Evolutionary conservation across 352 stramenopile genomes (phyloP).

Genomic region (Thalassiosira gravida): DNA sequence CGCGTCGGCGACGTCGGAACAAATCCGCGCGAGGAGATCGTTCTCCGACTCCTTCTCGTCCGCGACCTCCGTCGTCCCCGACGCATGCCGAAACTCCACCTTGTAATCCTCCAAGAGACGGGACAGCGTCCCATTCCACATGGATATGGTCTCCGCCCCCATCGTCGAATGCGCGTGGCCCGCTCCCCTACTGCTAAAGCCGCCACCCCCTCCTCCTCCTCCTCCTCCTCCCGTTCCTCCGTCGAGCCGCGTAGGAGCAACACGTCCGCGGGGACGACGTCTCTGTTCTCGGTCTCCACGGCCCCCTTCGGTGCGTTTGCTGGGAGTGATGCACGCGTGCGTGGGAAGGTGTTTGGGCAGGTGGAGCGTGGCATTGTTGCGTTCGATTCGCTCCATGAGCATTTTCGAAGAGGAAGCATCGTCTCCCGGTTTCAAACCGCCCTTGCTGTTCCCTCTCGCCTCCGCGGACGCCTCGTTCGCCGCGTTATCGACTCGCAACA

Average conservation of each 20-base stretch:
- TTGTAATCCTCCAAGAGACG: conserved; percentile 38
- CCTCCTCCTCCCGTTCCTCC: conserved; percentile 74
- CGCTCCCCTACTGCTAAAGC: not conserved
- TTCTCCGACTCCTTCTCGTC: conserved; percentile 2
- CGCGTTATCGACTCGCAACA: conserved; percentile 13
- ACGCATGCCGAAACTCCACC: conserved; percentile 35
- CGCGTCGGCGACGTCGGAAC: conserved; percentile 18
- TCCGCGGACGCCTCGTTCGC: not conserved
- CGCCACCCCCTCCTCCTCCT: not conserved
- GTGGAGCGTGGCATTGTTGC: conserved; percentile 29
- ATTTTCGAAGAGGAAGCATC: conserved; percentile 32
- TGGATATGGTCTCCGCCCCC: conserved; percentile 41
- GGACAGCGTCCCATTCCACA: conserved; percentile 46
- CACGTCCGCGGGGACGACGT: conserved; percentile 92
- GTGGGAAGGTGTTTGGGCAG: conserved; percentile 68
- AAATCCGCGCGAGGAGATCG: conserved; percentile 30
- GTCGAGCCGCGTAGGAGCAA: conserved; percentile 92
- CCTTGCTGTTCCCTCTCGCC: not conserved
- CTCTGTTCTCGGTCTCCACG: conserved; percentile 67
- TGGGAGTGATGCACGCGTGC: conserved; percentile 73
- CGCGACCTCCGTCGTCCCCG: not conserved
- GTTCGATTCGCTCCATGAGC: conserved; percentile 47
- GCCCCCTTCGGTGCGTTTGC: conserved; percentile 44
- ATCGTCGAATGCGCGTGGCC: conserved; percentile 47
- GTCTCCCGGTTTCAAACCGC: not conserved